A percentile compares a stretch with the other conserved stretches of the same genome.
phyloP scores from a whole-genome alignment of 352 stramenopile genomes.

The Pythium dissimile region DNA sequence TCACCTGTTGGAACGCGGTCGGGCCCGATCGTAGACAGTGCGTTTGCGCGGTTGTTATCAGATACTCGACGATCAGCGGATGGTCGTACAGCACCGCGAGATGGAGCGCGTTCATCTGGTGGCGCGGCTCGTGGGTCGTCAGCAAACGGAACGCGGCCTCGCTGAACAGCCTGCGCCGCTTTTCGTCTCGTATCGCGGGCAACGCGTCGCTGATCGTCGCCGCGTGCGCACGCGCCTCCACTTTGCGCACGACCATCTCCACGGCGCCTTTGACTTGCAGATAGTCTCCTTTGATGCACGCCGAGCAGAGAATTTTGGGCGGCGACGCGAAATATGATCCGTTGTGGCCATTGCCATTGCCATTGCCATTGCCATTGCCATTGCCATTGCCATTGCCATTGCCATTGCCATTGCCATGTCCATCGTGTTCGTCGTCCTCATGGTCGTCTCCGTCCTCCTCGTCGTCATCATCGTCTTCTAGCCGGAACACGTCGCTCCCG shows the following conservation, averaged over 20 bases:
- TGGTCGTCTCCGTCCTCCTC: slow-evolving; percentile 9
- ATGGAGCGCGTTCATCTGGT: slow-evolving; percentile 76
- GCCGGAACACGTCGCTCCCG: slow-evolving; percentile 7
- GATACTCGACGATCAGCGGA: slow-evolving; percentile 51
- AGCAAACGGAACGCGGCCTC: slow-evolving; percentile 46
- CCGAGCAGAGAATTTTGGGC: slow-evolving; percentile 58
- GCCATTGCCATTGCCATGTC: slow-evolving; percentile 8
- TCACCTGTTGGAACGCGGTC: slow-evolving; percentile 32
- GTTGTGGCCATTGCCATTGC: slow-evolving; percentile 18
- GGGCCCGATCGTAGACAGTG: slow-evolving; percentile 28
- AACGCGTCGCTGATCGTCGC: slow-evolving; percentile 22
- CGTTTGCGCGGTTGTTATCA: slow-evolving; percentile 42
- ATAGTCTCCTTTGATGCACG: slow-evolving; percentile 76
- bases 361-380: slow-evolving; percentile 5
- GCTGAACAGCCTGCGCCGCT: neutral
- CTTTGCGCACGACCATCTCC: slow-evolving; percentile 46
- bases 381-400: slow-evolving; percentile 20
- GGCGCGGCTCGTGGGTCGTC: slow-evolving; percentile 57
- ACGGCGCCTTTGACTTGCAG: slow-evolving; percentile 64
- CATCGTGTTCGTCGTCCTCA: neutral
- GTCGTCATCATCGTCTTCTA: slow-evolving; percentile 25
- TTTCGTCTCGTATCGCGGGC: neutral
- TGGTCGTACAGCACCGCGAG: slow-evolving; percentile 77
- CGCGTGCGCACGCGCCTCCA: slow-evolving; percentile 10
- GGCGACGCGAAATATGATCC: slow-evolving; percentile 60